Conservation (phyloP, 1,139 yeast genomes). For the Hemisphaericaspora xylofermentans region DNA sequence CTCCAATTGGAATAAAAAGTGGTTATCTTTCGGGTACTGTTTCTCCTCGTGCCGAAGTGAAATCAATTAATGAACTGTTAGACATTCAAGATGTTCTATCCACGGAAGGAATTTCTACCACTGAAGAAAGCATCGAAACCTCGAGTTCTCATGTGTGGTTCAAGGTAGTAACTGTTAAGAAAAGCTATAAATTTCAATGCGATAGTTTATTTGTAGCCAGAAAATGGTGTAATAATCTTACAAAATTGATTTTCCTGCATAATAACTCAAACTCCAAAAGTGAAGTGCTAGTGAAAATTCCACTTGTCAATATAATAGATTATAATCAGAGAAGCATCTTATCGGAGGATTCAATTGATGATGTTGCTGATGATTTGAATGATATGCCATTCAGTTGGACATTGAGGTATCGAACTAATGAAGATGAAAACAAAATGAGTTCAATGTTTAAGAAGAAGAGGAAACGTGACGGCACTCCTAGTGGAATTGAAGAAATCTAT, state of each 20-base stretch:
- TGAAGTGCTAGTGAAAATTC: conserved; percentile 76
- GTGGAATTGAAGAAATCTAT: conserved; percentile 62
- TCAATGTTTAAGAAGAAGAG: conserved; percentile 10
- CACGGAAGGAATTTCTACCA: conserved; percentile 20
- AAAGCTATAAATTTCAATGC: conserved; percentile 65
- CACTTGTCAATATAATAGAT: conserved; percentile 66
- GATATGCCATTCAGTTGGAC: conserved; percentile 24
- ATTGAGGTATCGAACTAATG: conserved; percentile 19
- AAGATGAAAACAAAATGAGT: conserved; percentile 4
- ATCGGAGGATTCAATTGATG: conserved; percentile 16
- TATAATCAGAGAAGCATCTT: conserved; percentile 39
- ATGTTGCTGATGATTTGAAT: conserved; percentile 10
- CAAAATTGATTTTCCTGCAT: conserved; percentile 66
- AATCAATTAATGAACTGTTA: conserved; percentile 12
- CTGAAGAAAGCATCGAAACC: conserved; percentile 30
- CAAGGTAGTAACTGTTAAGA: conserved; percentile 54
- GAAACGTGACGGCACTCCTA: conserved; percentile 5
- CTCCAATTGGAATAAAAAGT: conserved; percentile 8
- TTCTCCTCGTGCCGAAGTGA: conserved; percentile 10
- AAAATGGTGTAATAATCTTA: conserved; percentile 74
- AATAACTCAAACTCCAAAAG: conserved; percentile 68
- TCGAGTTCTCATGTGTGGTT: conserved; percentile 48
- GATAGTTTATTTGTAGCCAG: conserved; percentile 74
- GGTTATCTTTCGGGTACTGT: conserved; percentile 13
- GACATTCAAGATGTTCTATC: conserved; percentile 24